These are phyloP conservation scores for Yarrowia galli DNA, from an alignment of 1,139 yeast species.

Conservation along the genomic window DNA sequence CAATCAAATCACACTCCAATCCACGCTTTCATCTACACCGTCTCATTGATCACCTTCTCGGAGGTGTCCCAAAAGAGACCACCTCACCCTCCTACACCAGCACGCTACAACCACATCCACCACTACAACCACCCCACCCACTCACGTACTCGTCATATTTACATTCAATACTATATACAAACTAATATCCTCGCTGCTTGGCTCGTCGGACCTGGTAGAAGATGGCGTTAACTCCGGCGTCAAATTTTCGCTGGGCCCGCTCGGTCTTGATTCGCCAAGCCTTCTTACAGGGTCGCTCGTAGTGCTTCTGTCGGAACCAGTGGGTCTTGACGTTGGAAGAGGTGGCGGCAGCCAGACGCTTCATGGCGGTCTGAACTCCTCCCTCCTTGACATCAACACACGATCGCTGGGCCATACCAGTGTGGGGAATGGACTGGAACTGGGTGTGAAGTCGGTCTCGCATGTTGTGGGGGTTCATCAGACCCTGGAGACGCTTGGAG, in stretches of 20 bases:
- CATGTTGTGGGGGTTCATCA: conserved; percentile 33
- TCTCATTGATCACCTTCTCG: too few relatives aligned
- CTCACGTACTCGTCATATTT: not conserved
- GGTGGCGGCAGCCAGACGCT: conserved; percentile 16
- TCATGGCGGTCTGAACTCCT: conserved; percentile 21
- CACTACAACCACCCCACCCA: not conserved
- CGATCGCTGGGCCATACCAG: conserved; percentile 37
- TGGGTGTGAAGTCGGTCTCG: conserved; percentile 24
- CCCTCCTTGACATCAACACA: conserved; percentile 34
- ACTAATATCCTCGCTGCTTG: conserved; percentile 36
- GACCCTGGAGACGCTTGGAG: conserved; percentile 37
- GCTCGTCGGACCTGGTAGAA: conserved; percentile 38
- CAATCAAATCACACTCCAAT: too few relatives aligned
- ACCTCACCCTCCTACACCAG: not conserved
- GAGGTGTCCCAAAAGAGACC: too few relatives aligned
- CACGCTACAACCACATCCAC: not conserved
- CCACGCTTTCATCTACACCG: too few relatives aligned
- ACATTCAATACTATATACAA: conserved; percentile 24
- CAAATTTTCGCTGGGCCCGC: conserved; percentile 38
- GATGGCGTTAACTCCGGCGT: conserved; percentile 26
- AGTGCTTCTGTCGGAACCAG: conserved; percentile 33
- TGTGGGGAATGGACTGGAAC: conserved; percentile 37
- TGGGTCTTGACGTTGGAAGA: not conserved
- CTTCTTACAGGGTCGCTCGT: conserved; percentile 36
- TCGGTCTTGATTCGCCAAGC: conserved; percentile 38